A percentile compares a stretch with the other conserved stretches of the same genome.
Evolutionary conservation across 2,329 filamentous ascomycete genomes (phyloP).

Genomic region (Triangularia setosa): DNA sequence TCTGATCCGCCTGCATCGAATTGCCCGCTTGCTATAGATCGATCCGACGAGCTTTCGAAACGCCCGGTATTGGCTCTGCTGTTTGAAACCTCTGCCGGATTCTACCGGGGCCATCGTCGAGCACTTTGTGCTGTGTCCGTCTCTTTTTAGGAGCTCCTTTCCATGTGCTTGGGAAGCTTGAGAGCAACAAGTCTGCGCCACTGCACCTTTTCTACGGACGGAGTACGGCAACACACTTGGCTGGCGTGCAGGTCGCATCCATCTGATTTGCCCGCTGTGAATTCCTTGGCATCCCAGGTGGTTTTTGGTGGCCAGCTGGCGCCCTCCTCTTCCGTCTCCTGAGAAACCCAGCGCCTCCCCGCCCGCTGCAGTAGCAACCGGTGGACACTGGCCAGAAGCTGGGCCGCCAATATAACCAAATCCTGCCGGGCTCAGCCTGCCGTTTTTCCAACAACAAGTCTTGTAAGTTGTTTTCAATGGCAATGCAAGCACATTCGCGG

Average conservation of each 20-base stretch:
- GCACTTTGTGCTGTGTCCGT: background rate
- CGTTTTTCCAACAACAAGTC: constrained; percentile 20
- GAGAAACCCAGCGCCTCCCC: constrained; percentile 25
- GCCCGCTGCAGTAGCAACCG: constrained; percentile 12
- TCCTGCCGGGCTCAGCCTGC: constrained; percentile 12
- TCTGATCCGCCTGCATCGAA: no score
- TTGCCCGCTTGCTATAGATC: background rate
- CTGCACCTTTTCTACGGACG: background rate
- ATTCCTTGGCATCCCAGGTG: constrained; percentile 14
- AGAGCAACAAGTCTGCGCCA: constrained; percentile 14
- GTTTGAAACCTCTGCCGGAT: constrained; percentile 8
- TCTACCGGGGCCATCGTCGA: constrained; percentile 2
- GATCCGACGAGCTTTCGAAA: constrained; percentile 3
- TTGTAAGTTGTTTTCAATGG: constrained; percentile 19
- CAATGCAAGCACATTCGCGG: constrained; percentile 9
- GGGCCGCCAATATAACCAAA: constrained; percentile 13
- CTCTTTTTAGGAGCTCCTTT: background rate
- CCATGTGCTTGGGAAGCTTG: background rate
- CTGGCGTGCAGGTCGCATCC: background rate
- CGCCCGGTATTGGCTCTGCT: background rate
- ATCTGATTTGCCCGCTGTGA: constrained; percentile 4
- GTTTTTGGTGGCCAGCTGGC: constrained; percentile 12
- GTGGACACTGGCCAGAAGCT: constrained; percentile 18
- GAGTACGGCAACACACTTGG: constrained; percentile 4
- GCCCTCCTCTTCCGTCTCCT: constrained; percentile 24